These are phyloP conservation scores for Penicillium sp. DNA, from an alignment of 2,329 filamentous ascomycete species.

Conservation along the genomic window DNA sequence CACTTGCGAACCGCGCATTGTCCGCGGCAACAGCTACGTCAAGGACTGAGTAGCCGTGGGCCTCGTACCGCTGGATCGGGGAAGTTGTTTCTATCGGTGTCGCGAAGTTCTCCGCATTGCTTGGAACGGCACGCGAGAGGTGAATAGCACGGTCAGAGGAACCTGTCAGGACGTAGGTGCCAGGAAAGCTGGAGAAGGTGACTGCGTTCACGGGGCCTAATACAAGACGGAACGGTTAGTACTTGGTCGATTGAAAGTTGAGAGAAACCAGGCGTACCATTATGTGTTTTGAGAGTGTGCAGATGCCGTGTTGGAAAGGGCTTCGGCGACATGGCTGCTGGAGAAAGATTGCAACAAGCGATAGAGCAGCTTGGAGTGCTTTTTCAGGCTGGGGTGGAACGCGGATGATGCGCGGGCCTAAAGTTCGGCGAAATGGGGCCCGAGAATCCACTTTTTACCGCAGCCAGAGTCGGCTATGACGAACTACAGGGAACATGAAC, in stretches of 20 bases:
- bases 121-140: slow-evolving; percentile 70
- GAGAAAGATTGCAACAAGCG: not conserved
- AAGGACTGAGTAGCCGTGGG: slow-evolving; percentile 90
- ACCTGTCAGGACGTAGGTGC: slow-evolving; percentile 81
- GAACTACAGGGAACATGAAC: not conserved
- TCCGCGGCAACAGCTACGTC: slow-evolving; percentile 72
- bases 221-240: not conserved
- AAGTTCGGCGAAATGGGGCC: slow-evolving; percentile 19
- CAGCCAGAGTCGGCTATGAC: not conserved
- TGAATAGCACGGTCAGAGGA: slow-evolving; percentile 82
- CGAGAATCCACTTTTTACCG: slow-evolving; percentile 4
- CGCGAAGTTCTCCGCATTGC: slow-evolving; percentile 42
- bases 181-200: slow-evolving; percentile 71
- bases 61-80: slow-evolving; percentile 84
- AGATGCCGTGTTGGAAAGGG: slow-evolving; percentile 44
- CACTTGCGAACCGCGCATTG: slow-evolving; percentile 84
- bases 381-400: slow-evolving; percentile 1
- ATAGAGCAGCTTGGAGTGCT: not conserved
- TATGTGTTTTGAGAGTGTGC: slow-evolving; percentile 52
- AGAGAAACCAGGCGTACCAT: slow-evolving; percentile 35
- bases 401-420: slow-evolving; percentile 5
- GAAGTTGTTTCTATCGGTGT: slow-evolving; percentile 41
- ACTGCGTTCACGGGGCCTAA: slow-evolving; percentile 73
- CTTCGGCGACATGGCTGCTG: slow-evolving; percentile 28
- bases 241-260: not conserved